Conservation (phyloP, 257 asterid genomes). For the Rhazya stricta region DNA sequence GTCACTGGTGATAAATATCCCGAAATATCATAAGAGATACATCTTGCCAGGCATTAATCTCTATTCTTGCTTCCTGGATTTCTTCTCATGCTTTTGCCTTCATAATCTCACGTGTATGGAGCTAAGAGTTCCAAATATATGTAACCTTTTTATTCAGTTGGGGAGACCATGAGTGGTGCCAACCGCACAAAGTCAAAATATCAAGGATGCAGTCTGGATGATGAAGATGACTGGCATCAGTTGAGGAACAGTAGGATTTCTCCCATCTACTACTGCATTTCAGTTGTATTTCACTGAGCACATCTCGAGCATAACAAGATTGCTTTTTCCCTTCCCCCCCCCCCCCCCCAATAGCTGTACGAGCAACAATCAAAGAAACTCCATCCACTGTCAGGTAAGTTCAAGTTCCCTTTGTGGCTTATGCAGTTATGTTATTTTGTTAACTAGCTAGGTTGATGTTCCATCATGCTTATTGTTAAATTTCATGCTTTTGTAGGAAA, state of each 20-base stretch:
- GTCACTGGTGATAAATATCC: slow-evolving; percentile 76
- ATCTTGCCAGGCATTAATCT: slow-evolving; percentile 65
- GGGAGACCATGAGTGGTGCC: slow-evolving; percentile 61
- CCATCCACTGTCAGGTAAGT: slow-evolving; percentile 54
- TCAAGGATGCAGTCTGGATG: slow-evolving; percentile 64
- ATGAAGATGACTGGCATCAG: slow-evolving; percentile 66
- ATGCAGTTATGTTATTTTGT: background rate
- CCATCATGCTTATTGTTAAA: background rate
- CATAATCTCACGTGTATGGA: background rate
- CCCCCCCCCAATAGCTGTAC: slow-evolving; percentile 64
- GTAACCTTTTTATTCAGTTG: slow-evolving; percentile 38
- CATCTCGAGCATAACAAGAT: slow-evolving; percentile 2
- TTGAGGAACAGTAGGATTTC: slow-evolving; percentile 53
- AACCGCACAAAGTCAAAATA: slow-evolving; percentile 47
- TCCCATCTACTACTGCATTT: background rate
- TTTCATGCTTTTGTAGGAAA: slow-evolving; percentile 36
- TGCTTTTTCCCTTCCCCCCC: too few relatives aligned
- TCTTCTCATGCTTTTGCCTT: background rate
- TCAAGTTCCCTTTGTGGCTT: slow-evolving; percentile 19
- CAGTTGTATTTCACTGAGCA: background rate
- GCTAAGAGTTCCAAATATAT: background rate
- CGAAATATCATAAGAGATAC: slow-evolving; percentile 74
- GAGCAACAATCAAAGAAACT: slow-evolving; percentile 62
- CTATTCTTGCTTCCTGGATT: slow-evolving; percentile 6
- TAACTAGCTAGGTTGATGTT: background rate